Evolutionary conservation across 179 eudicot genomes (phyloP).

Genomic region (Kewa caespitosa): DNA sequence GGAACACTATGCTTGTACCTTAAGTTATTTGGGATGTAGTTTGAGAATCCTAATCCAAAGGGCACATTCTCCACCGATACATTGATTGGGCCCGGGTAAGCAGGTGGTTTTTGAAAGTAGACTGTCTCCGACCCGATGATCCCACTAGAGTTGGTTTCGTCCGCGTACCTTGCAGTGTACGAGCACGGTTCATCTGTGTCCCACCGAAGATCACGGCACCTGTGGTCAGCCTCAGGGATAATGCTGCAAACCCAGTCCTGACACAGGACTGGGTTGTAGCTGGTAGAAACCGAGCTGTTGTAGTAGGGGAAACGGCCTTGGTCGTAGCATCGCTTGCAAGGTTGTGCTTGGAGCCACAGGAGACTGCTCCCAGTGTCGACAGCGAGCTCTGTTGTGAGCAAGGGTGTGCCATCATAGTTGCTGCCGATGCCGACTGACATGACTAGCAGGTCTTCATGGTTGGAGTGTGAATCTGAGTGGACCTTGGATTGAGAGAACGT

Average conservation of each 20-base stretch:
- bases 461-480: background rate
- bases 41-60: background rate
- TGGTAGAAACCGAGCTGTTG: background rate
- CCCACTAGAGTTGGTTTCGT: background rate
- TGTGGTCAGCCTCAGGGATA: background rate
- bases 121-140: conserved; percentile 5
- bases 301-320: background rate
- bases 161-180: background rate
- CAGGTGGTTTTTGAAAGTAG: background rate
- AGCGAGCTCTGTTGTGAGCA: background rate
- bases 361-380: background rate
- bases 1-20: background rate
- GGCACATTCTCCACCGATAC: background rate
- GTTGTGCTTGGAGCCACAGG: background rate
- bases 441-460: background rate
- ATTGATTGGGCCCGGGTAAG: background rate
- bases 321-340: background rate
- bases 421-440: background rate
- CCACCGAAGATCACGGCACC: background rate
- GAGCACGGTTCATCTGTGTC: background rate
- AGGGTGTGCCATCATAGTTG: background rate
- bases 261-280: background rate
- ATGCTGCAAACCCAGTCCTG: background rate
- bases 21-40: background rate
- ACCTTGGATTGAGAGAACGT: background rate